Conservation (phyloP, 2,329 filamentous ascomycete species). For the Rhinocladiella mackenziei region DNA sequence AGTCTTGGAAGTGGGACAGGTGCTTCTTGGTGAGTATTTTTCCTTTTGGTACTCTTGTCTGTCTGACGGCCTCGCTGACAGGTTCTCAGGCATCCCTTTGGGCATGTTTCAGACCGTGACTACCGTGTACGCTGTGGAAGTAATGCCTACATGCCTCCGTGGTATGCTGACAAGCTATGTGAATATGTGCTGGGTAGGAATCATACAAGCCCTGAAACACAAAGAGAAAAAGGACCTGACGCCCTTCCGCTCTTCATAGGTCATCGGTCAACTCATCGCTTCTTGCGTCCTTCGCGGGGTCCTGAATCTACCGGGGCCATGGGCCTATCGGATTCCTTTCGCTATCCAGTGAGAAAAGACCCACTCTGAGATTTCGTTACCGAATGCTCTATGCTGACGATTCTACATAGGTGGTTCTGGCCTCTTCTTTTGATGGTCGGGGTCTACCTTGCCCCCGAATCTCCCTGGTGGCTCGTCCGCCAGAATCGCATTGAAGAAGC, state of each 20-base stretch:
- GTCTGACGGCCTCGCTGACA: constrained; percentile 1
- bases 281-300: constrained; percentile 22
- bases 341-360: background rate
- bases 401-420: constrained; percentile 1
- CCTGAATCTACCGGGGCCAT: constrained; percentile 6
- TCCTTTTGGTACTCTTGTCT: background rate
- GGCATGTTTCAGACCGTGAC: constrained; percentile 35
- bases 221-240: constrained; percentile 28
- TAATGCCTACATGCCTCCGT: constrained; percentile 34
- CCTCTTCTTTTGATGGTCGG: background rate
- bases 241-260: too few relatives aligned
- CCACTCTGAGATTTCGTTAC: too few relatives aligned
- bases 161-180: constrained; percentile 34
- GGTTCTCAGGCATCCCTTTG: constrained; percentile 32
- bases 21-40: constrained; percentile 32
- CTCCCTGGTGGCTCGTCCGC: constrained; percentile 51
- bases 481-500: constrained; percentile 44
- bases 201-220: constrained; percentile 18
- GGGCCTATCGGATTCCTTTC: constrained; percentile 25
- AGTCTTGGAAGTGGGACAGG: constrained; percentile 33
- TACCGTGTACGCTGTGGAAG: constrained; percentile 36
- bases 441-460: constrained; percentile 39
- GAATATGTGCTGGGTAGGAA: constrained; percentile 31
- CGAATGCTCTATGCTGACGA: too few relatives aligned
- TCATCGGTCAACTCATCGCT: constrained; percentile 57